Conservation (phyloP, 352 stramenopile species). For the Phytophthora tubulina region DNA sequence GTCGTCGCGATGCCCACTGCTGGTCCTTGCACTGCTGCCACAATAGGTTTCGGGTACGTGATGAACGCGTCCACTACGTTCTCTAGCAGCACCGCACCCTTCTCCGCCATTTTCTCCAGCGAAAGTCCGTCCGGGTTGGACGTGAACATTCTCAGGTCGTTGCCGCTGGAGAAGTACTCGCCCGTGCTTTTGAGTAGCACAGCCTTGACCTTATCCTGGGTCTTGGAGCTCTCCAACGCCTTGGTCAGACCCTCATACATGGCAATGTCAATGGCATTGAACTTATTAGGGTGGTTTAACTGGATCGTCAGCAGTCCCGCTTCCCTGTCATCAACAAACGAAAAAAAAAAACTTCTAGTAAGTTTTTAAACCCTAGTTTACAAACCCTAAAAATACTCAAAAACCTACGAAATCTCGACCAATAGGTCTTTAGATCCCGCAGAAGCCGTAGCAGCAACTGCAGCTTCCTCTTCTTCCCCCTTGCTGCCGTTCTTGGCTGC, state of each 20-base stretch:
- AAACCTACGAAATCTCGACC: slow-evolving; percentile 58
- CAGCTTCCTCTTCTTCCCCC: slow-evolving; percentile 15
- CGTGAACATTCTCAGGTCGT: slow-evolving; percentile 88
- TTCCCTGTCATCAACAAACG: slow-evolving; percentile 40
- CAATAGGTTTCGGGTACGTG: slow-evolving; percentile 91
- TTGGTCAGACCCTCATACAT: slow-evolving; percentile 87
- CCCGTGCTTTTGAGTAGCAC: slow-evolving; percentile 89
- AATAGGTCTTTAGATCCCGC: slow-evolving; percentile 58
- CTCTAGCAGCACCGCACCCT: slow-evolving; percentile 64
- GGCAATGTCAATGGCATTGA: slow-evolving; percentile 89
- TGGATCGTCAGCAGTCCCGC: slow-evolving; percentile 77
- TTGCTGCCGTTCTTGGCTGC: slow-evolving; percentile 52
- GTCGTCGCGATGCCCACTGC: slow-evolving; percentile 92
- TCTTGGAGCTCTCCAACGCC: slow-evolving; percentile 68
- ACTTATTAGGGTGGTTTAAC: slow-evolving; percentile 81
- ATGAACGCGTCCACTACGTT: slow-evolving; percentile 83
- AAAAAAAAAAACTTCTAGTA: slow-evolving; percentile 4
- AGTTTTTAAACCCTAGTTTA: not conserved
- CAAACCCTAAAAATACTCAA: slow-evolving; percentile 4
- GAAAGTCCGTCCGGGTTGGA: slow-evolving; percentile 57
- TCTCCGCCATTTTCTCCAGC: slow-evolving; percentile 69
- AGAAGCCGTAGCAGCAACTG: slow-evolving; percentile 1
- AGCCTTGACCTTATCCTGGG: slow-evolving; percentile 77
- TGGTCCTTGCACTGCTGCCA: slow-evolving; percentile 91
- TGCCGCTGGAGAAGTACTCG: slow-evolving; percentile 92